phyloP scores from a whole-genome alignment of 2,329 filamentous ascomycete genomes.

The Triangularia setosa region DNA sequence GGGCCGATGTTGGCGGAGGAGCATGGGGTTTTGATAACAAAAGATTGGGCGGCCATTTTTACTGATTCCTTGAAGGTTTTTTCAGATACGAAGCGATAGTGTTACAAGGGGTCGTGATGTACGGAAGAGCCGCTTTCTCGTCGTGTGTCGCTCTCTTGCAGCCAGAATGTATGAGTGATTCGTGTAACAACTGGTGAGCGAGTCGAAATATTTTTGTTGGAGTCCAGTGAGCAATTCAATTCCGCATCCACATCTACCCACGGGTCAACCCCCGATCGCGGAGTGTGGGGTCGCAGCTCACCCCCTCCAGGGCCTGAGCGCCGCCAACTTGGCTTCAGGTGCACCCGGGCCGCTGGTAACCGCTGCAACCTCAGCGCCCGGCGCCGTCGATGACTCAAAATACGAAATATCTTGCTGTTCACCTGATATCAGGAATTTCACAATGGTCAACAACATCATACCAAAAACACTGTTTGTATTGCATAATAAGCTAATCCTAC shows the following conservation, averaged over 20 bases:
- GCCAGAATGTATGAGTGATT: not conserved
- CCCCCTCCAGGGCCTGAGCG: not conserved
- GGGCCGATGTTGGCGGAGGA: constrained; percentile 97
- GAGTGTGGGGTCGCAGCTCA: not conserved
- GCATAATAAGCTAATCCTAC: not conserved
- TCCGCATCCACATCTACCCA: not conserved
- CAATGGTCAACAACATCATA: not conserved
- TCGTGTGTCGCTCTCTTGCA: not conserved
- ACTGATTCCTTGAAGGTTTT: not conserved
- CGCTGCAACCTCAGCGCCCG: not conserved
- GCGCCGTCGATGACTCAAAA: not conserved
- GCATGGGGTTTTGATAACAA: constrained; percentile 77
- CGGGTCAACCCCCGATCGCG: not conserved
- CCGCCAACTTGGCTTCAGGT: not conserved
- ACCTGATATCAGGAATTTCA: not conserved
- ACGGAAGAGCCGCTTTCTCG: not conserved
- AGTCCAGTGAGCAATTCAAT: not conserved
- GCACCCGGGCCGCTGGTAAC: not conserved
- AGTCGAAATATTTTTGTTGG: not conserved
- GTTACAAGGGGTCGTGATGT: not conserved
- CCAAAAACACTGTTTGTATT: not conserved
- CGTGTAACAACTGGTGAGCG: not conserved
- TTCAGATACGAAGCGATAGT: not conserved
- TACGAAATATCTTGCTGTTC: not conserved
- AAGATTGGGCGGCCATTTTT: constrained; percentile 43